A percentile compares a stretch with the other conserved stretches of the same genome.
Conservation (phyloP, 441 rosid genomes). For the Gossypium davidsonii region DNA sequence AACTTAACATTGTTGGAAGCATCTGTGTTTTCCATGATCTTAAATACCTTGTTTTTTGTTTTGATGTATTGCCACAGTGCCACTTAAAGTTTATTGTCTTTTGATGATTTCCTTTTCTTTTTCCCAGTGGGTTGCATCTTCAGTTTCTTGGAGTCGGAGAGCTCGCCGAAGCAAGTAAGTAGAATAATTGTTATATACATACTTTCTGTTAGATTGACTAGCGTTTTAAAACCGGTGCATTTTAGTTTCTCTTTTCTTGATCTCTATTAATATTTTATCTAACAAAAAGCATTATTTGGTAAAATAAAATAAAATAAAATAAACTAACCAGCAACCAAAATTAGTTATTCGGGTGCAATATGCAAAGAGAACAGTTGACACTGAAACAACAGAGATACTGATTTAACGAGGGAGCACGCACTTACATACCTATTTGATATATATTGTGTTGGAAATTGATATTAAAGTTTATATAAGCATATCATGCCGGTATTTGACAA, state of each 20-base stretch:
- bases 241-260: no score
- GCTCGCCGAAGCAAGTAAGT: conserved; percentile 86
- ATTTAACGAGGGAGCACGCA: neutral
- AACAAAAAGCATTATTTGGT: no score
- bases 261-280: no score
- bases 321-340: neutral
- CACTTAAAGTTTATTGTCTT: neutral
- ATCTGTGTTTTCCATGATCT: conserved; percentile 1
- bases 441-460: neutral
- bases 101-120: neutral
- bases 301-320: no score
- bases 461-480: neutral
- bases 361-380: neutral
- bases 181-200: neutral
- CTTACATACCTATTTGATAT: neutral
- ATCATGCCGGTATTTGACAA: conserved; percentile 12
- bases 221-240: neutral
- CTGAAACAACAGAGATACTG: neutral
- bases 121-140: conserved; percentile 67
- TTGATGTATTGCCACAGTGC: neutral
- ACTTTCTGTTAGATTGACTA: neutral
- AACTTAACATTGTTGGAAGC: conserved; percentile 6
- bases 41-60: conserved; percentile 8
- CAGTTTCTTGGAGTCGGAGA: conserved; percentile 71
- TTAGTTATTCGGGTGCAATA: neutral